phyloP scores from a whole-genome alignment of 2,329 filamentous ascomycete genomes.

The Chaetomium globosum region DNA sequence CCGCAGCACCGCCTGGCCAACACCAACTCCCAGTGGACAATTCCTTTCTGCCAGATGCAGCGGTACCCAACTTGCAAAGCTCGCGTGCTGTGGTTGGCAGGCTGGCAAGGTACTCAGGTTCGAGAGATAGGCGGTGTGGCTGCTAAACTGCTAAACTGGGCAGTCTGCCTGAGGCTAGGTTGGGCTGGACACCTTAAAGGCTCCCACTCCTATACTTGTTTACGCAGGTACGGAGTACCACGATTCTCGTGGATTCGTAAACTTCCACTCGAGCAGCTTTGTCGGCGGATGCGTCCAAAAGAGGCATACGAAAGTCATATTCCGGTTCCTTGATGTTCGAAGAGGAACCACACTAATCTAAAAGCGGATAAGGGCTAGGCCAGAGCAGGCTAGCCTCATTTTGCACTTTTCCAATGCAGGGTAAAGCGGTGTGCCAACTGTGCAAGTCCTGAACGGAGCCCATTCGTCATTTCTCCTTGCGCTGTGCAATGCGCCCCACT shows the following conservation, averaged over 20 bases:
- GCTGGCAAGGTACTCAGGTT: constrained; percentile 21
- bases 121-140: constrained; percentile 33
- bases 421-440: constrained; percentile 30
- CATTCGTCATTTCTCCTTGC: constrained; percentile 34
- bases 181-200: background rate
- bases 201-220: constrained; percentile 9
- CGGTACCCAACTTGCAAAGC: constrained; percentile 35
- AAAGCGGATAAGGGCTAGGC: background rate
- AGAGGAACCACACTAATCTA: background rate
- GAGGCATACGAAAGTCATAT: constrained; percentile 4
- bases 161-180: constrained; percentile 10
- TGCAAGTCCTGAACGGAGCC: constrained; percentile 29
- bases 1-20: background rate
- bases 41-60: constrained; percentile 31
- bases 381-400: background rate
- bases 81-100: constrained; percentile 23
- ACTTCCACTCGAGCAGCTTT: background rate
- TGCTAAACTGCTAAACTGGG: constrained; percentile 31
- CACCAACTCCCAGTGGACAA: constrained; percentile 17
- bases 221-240: background rate
- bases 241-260: too few species aligned
- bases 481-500: constrained; percentile 22
- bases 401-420: constrained; percentile 13
- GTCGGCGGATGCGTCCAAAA: constrained; percentile 3
- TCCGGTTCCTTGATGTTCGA: background rate